A percentile compares a stretch with the other conserved stretches of the same genome.
Evolutionary conservation across 139 green algal genomes (phyloP).

Genomic region (Micromonas commoda): DNA sequence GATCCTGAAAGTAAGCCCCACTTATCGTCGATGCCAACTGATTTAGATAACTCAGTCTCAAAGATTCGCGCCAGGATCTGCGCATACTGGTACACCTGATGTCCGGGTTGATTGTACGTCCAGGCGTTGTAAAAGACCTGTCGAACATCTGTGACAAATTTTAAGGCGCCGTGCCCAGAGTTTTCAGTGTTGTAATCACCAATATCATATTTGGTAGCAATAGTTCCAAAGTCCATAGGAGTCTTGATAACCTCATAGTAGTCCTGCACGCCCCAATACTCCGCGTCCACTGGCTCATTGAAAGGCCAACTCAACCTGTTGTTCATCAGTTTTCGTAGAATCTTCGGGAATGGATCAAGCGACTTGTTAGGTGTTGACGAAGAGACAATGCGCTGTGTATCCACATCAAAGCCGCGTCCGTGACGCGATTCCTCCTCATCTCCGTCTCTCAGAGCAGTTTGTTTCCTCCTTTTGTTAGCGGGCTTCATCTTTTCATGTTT

Average conservation of each 20-base stretch:
- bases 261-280: slow-evolving; percentile 45
- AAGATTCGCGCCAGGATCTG: not conserved
- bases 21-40: not conserved
- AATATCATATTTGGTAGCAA: slow-evolving; percentile 44
- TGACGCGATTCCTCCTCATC: not conserved
- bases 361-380: not conserved
- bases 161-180: not conserved
- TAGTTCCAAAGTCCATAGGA: slow-evolving; percentile 75
- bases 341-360: not conserved
- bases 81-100: not conserved
- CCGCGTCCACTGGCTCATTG: slow-evolving; percentile 49
- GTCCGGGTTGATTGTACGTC: not conserved
- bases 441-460: not conserved
- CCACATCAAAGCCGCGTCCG: not conserved
- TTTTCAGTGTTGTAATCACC: not conserved
- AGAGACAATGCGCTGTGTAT: not conserved
- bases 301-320: slow-evolving; percentile 35
- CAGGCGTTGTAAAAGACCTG: not conserved
- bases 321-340: not conserved
- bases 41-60: not conserved
- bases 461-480: not conserved
- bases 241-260: slow-evolving; percentile 62
- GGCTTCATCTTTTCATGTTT: not conserved
- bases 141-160: not conserved
- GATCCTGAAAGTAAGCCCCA: not conserved